Base-by-base conservation (phyloP, 1,284 basidiomycete genomes). In the Austroboletus olivaceoglutinosus region DNA sequence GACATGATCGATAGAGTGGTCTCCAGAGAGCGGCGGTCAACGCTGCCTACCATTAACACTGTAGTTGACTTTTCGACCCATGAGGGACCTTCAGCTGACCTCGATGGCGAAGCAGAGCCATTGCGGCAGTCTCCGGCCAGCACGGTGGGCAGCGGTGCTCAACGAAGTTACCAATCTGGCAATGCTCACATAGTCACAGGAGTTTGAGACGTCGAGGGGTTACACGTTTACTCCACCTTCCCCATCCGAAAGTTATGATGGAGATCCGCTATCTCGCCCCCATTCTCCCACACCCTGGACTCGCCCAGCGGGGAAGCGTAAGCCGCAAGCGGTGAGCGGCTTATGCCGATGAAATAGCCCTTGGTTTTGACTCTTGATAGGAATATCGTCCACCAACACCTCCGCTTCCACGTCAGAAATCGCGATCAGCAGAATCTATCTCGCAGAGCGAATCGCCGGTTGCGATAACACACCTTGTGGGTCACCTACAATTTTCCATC, bases 381-480 rank as follows among this genome's bases (percentile, higher is more conserved):
- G 64, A 69, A 39, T 81, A 78, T 60, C 73, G 80, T 21, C 78
- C 81, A 38, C 81, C 81, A 15, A 82, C 81, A 3, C 81, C 80
- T 3, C 81, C 80, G n/a, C 65, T 79, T 45, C 72, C 70, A 21
- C 70, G 68, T 51, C 72, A 68, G 54, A 69, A 67, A 55, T 68
- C 61, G 36, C 66, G 65, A 22, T 58, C 64, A 15, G 48, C 50
- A 12, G 63, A 68, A 33, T 62, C 56, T 22, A 0, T 53, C 34
- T 63, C 59, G 30, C 58, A 60, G 25, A 41, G 57, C 40, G 65
- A 72, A 31, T 69, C 66, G n/a, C 65, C 64, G 2, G 63, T 68
- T 22, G 63, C 59, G 33, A 47, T 48, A 47, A 65, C 62, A 11
- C 57, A 70, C 15, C 52, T 33, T 12, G 66, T 68, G 44, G 18